Base-by-base conservation (phyloP, 257 asterid species). In the Solanum okadae region DNA sequence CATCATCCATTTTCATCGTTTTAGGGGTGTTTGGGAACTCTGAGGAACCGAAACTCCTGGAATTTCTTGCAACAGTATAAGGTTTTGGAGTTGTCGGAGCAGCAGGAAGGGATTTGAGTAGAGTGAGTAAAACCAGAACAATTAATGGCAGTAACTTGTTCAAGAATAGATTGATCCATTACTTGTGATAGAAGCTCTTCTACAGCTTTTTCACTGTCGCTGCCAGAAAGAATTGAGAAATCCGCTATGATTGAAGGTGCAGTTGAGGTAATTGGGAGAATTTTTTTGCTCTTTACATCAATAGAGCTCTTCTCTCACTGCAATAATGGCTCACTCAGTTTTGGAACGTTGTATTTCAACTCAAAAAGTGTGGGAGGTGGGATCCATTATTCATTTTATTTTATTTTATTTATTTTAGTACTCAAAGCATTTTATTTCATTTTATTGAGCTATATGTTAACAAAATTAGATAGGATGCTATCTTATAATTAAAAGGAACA, bases 121-220 rank as follows among this genome's bases (percentile, higher is more conserved):
- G 42, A 38, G 42, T 38, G 10, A 38, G 42, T 38, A 2, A 38
- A 38, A 35, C 38, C 38, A 35, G 38, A 35, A 38, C 42, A 38
- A 38, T 38, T 38, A 38, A 38, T 38, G 42, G 42, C 9, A 8
- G 40, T 7, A 37, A 37, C 40, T 37, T 37, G 40, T 37, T 37
- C 40, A 37, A 37, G 40, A 37, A 37, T 37, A 37, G 40, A 37
- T 37, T 37, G 40, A 37, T 37, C 38, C 38, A 35, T 35, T 1
- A 37, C 96, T 85, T 94, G 98, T 52, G 98, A 90, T 2, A 96
- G 89, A 37, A 97, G 89, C 52, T 94, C 96, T 12, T 95, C 93
- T 83, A 94, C 97, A 37, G 97, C 95, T 92, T 93, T 95, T 15
- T 96, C 98, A 4, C 93, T 95, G 52, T 97, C 98, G 42, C 95